Evolutionary conservation across 2,329 filamentous ascomycete species (phyloP).

Genomic region (Neospermospora avenae): DNA sequence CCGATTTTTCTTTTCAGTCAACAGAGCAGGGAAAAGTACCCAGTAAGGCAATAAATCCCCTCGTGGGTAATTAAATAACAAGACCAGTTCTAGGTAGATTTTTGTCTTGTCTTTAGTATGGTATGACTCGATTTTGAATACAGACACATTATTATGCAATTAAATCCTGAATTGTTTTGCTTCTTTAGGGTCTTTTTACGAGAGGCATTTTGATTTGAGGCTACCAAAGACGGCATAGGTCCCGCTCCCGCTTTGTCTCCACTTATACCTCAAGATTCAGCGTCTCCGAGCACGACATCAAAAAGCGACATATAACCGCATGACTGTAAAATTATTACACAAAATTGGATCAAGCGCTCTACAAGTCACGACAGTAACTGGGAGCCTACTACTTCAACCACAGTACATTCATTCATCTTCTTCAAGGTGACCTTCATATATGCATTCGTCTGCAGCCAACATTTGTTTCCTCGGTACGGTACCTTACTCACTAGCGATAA

Average conservation of each 20-base stretch:
- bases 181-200: not conserved
- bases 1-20: conserved; percentile 17
- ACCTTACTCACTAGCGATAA: too few species aligned
- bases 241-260: not conserved
- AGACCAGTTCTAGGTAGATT: not conserved
- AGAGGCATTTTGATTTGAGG: not conserved
- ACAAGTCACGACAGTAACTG: not conserved
- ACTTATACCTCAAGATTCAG: not conserved
- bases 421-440: too few species aligned
- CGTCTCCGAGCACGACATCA: not conserved
- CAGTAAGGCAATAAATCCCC: not conserved
- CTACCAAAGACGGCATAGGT: not conserved
- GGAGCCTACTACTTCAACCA: not conserved
- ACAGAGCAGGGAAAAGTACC: not conserved
- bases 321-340: not conserved
- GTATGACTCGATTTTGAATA: not conserved
- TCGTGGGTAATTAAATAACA: not conserved
- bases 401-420: too few species aligned
- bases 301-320: not conserved
- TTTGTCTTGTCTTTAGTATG: not conserved
- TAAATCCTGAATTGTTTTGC: not conserved
- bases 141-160: not conserved
- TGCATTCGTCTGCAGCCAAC: too few species aligned
- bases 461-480: too few species aligned
- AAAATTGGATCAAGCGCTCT: not conserved